These are phyloP conservation scores for Quercus berberidifolia DNA, from an alignment of 306 rosid species.

Conservation along the genomic window DNA sequence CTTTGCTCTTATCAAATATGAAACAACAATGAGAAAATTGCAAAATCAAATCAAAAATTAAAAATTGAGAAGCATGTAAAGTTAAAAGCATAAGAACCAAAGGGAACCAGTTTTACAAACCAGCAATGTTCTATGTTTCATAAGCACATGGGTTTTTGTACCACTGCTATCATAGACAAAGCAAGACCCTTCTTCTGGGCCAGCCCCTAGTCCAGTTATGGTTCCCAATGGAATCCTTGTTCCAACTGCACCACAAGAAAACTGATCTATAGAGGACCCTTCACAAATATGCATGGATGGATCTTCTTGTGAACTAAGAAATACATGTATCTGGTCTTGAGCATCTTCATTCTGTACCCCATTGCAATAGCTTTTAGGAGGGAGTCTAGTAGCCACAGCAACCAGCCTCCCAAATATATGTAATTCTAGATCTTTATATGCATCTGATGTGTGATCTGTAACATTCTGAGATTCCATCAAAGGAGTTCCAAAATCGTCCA, in stretches of 20 bases:
- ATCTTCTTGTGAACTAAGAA: slow-evolving; percentile 47
- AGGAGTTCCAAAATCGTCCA: slow-evolving; percentile 26
- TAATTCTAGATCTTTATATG: slow-evolving; percentile 74
- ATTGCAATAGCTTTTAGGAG: slow-evolving; percentile 41
- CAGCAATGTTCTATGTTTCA: slow-evolving; percentile 94
- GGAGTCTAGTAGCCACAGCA: slow-evolving; percentile 71
- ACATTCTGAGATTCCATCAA: slow-evolving; percentile 23
- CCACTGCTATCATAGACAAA: slow-evolving; percentile 62
- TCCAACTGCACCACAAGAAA: slow-evolving; percentile 31
- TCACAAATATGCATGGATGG: slow-evolving; percentile 20
- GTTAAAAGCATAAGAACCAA: slow-evolving; percentile 1
- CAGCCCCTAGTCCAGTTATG: slow-evolving; percentile 78
- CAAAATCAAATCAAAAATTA: background rate
- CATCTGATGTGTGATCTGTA: slow-evolving; percentile 42
- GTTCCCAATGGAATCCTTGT: slow-evolving; percentile 67
- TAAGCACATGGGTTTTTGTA: slow-evolving; percentile 70
- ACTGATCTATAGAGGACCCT: slow-evolving; percentile 28
- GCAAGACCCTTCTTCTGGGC: slow-evolving; percentile 83
- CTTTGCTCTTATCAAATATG: background rate
- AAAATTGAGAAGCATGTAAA: slow-evolving; percentile 3
- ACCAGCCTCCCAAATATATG: slow-evolving; percentile 76
- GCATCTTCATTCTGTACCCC: slow-evolving; percentile 36
- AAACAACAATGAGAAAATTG: background rate
- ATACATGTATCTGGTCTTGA: slow-evolving; percentile 73
- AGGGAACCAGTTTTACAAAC: slow-evolving; percentile 44